Conservation (phyloP, 148 eudicot species). For the Spergularia marina region DNA sequence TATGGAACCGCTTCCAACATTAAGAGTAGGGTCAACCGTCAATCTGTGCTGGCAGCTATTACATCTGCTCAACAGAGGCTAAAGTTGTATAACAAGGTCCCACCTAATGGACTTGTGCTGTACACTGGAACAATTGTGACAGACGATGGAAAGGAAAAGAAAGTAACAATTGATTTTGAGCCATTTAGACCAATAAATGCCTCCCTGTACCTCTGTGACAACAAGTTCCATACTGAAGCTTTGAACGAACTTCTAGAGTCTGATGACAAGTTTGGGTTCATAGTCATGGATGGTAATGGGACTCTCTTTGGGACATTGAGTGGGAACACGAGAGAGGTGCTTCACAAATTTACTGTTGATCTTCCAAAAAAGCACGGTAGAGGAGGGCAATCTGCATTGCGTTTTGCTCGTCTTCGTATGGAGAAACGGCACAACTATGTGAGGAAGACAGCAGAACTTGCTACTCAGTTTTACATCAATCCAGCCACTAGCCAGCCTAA, state of each 20-base stretch:
- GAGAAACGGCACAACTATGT: slow-evolving; percentile 37
- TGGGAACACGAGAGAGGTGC: slow-evolving; percentile 36
- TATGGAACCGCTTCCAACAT: slow-evolving; percentile 40
- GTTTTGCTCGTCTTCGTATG: slow-evolving; percentile 43
- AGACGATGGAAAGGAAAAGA: slow-evolving; percentile 39
- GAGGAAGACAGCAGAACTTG: slow-evolving; percentile 38
- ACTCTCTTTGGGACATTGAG: slow-evolving; percentile 35
- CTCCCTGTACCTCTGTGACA: slow-evolving; percentile 34
- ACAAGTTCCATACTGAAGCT: slow-evolving; percentile 37
- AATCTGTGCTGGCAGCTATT: slow-evolving; percentile 39
- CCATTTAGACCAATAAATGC: slow-evolving; percentile 37
- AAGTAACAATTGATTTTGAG: slow-evolving; percentile 39
- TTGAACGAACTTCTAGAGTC: slow-evolving; percentile 35
- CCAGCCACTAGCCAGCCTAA: slow-evolving; percentile 38
- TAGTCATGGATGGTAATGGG: slow-evolving; percentile 38
- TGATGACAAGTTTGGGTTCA: slow-evolving; percentile 37
- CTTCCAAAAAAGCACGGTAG: slow-evolving; percentile 40
- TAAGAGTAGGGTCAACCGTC: slow-evolving; percentile 40
- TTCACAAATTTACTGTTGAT: slow-evolving; percentile 38
- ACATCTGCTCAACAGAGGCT: slow-evolving; percentile 39
- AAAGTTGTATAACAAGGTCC: slow-evolving; percentile 36
- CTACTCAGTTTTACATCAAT: slow-evolving; percentile 36
- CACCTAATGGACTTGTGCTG: slow-evolving; percentile 37
- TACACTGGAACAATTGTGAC: slow-evolving; percentile 40
- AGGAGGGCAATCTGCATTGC: slow-evolving; percentile 40